A percentile compares a stretch with the other conserved stretches of the same genome.
Conservation (phyloP, 208 protist species). For the Leishmania tropica region DNA sequence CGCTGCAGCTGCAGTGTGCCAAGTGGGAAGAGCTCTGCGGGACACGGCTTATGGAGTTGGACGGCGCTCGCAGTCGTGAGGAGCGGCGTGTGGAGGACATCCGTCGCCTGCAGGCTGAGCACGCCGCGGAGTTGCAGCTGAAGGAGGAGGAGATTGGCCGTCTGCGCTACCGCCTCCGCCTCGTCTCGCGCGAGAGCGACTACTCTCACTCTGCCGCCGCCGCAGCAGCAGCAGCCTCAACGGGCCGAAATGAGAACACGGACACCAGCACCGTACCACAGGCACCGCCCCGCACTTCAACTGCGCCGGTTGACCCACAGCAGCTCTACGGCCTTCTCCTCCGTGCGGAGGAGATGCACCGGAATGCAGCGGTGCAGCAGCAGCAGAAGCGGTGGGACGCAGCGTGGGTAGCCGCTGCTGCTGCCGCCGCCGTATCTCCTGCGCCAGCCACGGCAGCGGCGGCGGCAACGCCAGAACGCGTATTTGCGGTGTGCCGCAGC, state of each 20-base stretch:
- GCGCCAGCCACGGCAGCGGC: neutral
- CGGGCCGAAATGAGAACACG: neutral
- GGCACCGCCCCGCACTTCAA: neutral
- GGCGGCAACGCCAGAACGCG: neutral
- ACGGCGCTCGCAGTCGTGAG: constrained; percentile 70
- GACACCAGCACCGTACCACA: neutral
- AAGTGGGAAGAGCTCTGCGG: constrained; percentile 84
- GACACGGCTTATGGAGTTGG: constrained; percentile 70
- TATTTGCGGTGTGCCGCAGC: neutral
- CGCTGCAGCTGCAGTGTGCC: constrained; percentile 46
- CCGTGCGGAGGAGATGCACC: constrained; percentile 57
- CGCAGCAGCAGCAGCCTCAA: neutral
- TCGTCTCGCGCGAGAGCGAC: constrained; percentile 23
- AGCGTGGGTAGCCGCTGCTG: constrained; percentile 19
- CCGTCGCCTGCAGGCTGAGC: constrained; percentile 70
- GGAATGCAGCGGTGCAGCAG: constrained; percentile 39
- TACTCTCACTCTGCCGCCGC: neutral
- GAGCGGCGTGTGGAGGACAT: constrained; percentile 69
- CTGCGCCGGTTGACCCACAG: constrained; percentile 10
- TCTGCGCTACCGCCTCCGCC: constrained; percentile 69
- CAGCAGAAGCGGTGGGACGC: constrained; percentile 40
- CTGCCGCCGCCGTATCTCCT: neutral
- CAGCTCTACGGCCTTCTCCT: constrained; percentile 52
- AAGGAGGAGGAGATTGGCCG: constrained; percentile 82
- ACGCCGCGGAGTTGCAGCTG: constrained; percentile 72